Base-by-base conservation (phyloP, 2,329 filamentous ascomycete species). In the Calonectria multiphialidica region DNA sequence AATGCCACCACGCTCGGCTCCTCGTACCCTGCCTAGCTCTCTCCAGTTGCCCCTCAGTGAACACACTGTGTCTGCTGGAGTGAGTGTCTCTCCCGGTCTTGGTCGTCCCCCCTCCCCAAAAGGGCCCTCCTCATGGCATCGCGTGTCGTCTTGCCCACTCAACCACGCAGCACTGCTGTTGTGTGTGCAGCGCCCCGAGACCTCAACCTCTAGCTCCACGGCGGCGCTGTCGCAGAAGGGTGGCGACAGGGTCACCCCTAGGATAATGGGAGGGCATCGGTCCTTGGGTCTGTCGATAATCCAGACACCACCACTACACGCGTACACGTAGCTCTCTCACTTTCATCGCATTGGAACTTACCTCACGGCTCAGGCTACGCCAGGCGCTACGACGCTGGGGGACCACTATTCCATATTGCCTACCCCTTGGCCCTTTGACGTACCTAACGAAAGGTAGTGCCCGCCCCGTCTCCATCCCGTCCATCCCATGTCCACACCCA, bases 391-490 rank as follows among this genome's bases (percentile, higher is more conserved):
- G 25, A 44, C 47, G 45, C 64, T 71, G 50, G 55, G 64, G 68
- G 63, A 49, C 61, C 68, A 50, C 68, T 70, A 65, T 70, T 70
- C 50, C 62, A 70, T 40, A 55, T 59, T 63, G 33, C 21, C 42
- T 66, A 35, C 53, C 68, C 68, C 55, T 71, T 68, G 42, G 42
- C 57, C 53, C 49, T 71, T 67, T 64, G 63, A 64, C 69, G 69
- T 67, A 68, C 69, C 64, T 50, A 68, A 49, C 50, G 44, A 49
- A 15, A 67, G 42, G 63, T 78, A 78, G 77, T 77, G 72, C 75
- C 77, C 77, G 74, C 74, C 74, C 71, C 77, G 66, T 71, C 74
- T 71, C 71, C 72, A 75, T 78, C 53, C 76, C 68, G 74, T 62
- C 72, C 71, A 75, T 72, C 70, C 68, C 70, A 71, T 61, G 69